Conservation (phyloP, 2,329 filamentous ascomycete species). For the Hypoxylon sp. region DNA sequence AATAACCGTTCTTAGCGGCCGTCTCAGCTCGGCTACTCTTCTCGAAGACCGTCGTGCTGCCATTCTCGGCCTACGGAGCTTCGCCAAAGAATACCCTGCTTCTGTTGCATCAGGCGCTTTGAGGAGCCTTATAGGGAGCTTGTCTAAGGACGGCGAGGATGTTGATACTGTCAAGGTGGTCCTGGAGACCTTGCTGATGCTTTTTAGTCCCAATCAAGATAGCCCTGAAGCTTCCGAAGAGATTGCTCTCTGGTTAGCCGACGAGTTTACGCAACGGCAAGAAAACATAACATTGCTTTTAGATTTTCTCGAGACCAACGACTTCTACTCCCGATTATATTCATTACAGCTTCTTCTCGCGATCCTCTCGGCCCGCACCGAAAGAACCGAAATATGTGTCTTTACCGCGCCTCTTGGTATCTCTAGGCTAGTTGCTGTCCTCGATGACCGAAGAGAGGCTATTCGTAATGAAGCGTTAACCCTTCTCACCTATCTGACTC, state of each 20-base stretch:
- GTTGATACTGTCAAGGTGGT: constrained; percentile 96
- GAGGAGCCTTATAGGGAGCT: constrained; percentile 85
- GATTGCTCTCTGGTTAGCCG: constrained; percentile 94
- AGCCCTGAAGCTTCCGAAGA: constrained; percentile 96
- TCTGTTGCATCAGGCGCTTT: constrained; percentile 95
- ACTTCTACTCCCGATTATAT: constrained; percentile 94
- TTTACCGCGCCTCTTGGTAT: constrained; percentile 91
- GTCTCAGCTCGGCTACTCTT: constrained; percentile 89
- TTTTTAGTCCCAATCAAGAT: constrained; percentile 80
- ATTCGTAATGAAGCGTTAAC: constrained; percentile 89
- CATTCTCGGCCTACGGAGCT: constrained; percentile 92
- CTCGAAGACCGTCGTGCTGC: constrained; percentile 95
- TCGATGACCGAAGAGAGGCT: constrained; percentile 89
- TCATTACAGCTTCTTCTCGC: constrained; percentile 89
- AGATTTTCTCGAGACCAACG: constrained; percentile 86
- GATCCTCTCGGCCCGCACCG: constrained; percentile 86
- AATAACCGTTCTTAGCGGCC: constrained; percentile 89
- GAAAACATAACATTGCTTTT: constrained; percentile 95
- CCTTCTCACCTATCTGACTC: constrained; percentile 90
- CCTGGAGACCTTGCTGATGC: constrained; percentile 93
- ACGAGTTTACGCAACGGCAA: constrained; percentile 97
- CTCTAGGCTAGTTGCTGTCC: constrained; percentile 83
- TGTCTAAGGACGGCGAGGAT: constrained; percentile 91
- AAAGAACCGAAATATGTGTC: constrained; percentile 94
- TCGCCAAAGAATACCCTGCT: constrained; percentile 95